A percentile compares a stretch with the other conserved stretches of the same genome.
Conservation (phyloP, 371 early-diverging fungal genomes). For the Mortierella sp. region DNA sequence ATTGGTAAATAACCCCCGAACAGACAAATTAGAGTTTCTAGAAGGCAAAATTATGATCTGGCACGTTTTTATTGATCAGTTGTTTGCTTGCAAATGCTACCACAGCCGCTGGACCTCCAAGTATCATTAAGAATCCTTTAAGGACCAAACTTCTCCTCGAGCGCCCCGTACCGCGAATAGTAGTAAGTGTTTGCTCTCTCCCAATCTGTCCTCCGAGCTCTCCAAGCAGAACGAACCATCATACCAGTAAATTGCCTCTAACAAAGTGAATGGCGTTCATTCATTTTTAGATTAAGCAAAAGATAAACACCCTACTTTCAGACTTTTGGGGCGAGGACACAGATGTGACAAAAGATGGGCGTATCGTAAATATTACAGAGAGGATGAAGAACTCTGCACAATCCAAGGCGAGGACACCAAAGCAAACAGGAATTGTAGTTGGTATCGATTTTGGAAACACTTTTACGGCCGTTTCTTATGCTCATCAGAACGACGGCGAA, state of each 20-base stretch:
- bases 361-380: constrained; percentile 9
- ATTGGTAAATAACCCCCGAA: constrained; percentile 24
- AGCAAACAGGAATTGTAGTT: constrained; percentile 41
- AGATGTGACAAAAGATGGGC: constrained; percentile 48
- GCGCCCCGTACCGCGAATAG: constrained; percentile 46
- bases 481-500: constrained; percentile 52
- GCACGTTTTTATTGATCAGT: neutral
- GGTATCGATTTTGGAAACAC: constrained; percentile 58
- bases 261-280: too few species aligned
- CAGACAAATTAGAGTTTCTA: neutral
- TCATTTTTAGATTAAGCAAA: constrained; percentile 35
- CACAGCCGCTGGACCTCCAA: constrained; percentile 51
- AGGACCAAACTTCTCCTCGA: constrained; percentile 48
- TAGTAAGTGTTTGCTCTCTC: constrained; percentile 14
- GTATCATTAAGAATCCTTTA: constrained; percentile 37
- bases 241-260: neutral
- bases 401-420: constrained; percentile 2
- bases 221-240: too few species aligned
- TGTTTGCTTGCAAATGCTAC: neutral
- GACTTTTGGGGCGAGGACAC: constrained; percentile 54
- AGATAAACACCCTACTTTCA: constrained; percentile 40
- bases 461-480: constrained; percentile 51
- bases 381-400: neutral
- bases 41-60: neutral
- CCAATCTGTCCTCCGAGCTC: neutral